Conservation (phyloP, 805 yeast genomes). For the Wickerhamomyces kurtzmanii region DNA sequence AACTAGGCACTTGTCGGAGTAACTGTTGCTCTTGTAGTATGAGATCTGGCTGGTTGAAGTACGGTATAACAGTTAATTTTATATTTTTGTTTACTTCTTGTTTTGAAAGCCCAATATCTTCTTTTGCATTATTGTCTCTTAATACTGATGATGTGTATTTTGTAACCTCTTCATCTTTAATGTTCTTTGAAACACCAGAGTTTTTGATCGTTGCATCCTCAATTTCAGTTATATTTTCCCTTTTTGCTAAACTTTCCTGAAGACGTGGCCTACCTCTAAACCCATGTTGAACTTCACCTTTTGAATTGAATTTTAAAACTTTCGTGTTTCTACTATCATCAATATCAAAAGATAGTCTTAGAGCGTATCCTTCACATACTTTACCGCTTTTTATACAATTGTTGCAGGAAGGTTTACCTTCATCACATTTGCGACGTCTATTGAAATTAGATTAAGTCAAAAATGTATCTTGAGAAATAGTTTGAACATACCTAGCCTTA, state of each 20-base stretch:
- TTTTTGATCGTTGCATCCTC: constrained; percentile 14
- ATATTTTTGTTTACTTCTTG: neutral
- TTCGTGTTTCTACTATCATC: constrained; percentile 30
- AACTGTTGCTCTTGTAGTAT: no score
- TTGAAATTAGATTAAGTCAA: neutral
- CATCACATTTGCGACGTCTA: constrained; percentile 49
- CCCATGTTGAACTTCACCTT: constrained; percentile 28
- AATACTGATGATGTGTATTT: no score
- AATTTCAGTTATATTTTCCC: constrained; percentile 6
- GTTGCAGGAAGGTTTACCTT: constrained; percentile 37
- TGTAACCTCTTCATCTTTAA: no score
- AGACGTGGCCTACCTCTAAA: constrained; percentile 34
- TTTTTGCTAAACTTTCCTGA: constrained; percentile 21
- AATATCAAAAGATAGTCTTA: constrained; percentile 38
- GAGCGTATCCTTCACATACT: constrained; percentile 39
- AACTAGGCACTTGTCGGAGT: no score
- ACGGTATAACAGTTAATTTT: no score
- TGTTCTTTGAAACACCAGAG: no score
- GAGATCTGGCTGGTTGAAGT: no score
- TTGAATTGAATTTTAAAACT: constrained; percentile 12
- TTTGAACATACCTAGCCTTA: constrained; percentile 29
- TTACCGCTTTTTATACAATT: constrained; percentile 36
- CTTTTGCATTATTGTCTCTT: no score
- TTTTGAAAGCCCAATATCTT: no score
- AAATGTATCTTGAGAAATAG: neutral